Base-by-base conservation (phyloP, 257 asterid species). In the Scutellaria galericulata region DNA sequence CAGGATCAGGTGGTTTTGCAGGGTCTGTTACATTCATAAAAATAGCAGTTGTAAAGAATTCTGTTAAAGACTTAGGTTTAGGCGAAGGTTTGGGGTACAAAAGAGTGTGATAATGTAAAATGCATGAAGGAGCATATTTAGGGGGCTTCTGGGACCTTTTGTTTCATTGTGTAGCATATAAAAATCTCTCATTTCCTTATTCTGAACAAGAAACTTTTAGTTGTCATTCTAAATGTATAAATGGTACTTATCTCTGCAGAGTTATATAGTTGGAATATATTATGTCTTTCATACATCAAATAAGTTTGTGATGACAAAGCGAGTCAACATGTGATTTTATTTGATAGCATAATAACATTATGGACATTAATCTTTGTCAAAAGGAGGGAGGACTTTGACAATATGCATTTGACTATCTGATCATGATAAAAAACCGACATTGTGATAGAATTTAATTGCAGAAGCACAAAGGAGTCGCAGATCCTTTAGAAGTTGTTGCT, bases 401-500 rank as follows among this genome's bases (percentile, higher is more conserved):
- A 7, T 10, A 60, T 65, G 62, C 42, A 9, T 39, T 52, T 47
- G 67, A 62, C 73, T 78, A 68, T 77, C 11, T 66, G 66, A 45
- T 48, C 51, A 46, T 70, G 70, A 50, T n/a, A 71, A 46, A 27
- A 71, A 15, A 20, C 70, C 7, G 47, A 35, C 14, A 60, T 68
- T 27, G 55, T 55, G 10, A 53, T 74, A 20, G 37, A 48, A n/a
- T 63, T 64, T 47, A 47, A 75, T 18, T 77, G 75, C 90, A 94
- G 97, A 94, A 83, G 84, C 99, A 94, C 80, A 91, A 68, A 79
- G 97, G 96, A 44, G 92, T 91, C 15, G 64, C 96, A 3, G 97
- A 94, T 87, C 99, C 99, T 54, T 76, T 94, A 50, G 97, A 94
- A 85, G 96, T 81, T 71, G 98, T 93, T 82, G 96, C 98, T 1